These are phyloP conservation scores for Fusarium multiceps DNA, from an alignment of 2,329 filamentous ascomycete genomes.

Conservation along the genomic window DNA sequence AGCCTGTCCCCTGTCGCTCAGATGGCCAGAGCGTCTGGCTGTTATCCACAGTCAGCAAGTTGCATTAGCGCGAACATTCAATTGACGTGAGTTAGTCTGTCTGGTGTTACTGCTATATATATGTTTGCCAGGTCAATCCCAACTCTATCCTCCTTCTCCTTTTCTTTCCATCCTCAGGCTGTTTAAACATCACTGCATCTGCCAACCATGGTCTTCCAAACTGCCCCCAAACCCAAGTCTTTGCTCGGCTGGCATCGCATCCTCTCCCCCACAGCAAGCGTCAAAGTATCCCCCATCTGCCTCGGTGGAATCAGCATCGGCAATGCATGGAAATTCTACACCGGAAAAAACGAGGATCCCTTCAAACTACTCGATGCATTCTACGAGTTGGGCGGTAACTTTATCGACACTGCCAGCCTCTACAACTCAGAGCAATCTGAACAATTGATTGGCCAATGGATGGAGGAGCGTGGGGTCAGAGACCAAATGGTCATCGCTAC, in stretches of 20 bases:
- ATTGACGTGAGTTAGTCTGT: too few species aligned
- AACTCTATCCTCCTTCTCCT: neutral
- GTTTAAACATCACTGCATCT: neutral
- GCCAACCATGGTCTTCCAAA: neutral
- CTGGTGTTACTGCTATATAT: fast-evolving
- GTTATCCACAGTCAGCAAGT: fast-evolving
- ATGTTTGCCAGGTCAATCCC: fast-evolving
- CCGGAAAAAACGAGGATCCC: neutral
- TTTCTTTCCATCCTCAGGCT: too few species aligned
- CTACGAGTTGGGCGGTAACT: neutral
- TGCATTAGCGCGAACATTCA: neutral
- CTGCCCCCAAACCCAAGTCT: neutral
- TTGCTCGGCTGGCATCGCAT: neutral
- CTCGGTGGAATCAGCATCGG: neutral
- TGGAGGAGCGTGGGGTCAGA: neutral
- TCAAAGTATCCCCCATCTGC: neutral
- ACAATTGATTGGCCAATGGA: neutral
- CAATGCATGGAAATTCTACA: neutral
- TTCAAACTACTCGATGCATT: neutral
- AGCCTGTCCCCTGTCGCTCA: neutral
- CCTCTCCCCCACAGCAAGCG: neutral
- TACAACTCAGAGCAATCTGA: neutral
- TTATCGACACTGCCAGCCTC: neutral
- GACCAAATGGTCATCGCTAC: neutral
- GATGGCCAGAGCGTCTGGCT: fast-evolving